Conservation (phyloP, 2,329 filamentous ascomycete species). For the Phyllosticta citriasiana region DNA sequence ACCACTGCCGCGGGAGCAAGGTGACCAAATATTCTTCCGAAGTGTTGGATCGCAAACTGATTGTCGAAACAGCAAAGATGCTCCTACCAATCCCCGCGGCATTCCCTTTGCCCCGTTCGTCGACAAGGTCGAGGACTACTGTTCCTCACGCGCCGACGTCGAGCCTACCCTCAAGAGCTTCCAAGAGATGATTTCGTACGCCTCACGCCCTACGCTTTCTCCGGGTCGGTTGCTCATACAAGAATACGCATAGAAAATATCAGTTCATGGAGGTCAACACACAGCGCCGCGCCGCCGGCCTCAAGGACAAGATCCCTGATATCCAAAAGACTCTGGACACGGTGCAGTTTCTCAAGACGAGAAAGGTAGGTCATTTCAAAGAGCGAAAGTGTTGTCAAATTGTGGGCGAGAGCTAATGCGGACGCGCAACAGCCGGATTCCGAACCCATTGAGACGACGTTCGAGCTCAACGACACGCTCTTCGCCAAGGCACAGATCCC, state of each 20-base stretch:
- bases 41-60: neutral
- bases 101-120: constrained; percentile 80
- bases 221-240: constrained; percentile 12
- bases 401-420: neutral
- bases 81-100: constrained; percentile 64
- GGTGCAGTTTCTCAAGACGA: constrained; percentile 70
- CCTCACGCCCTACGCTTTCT: neutral
- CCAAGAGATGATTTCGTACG: constrained; percentile 86
- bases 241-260: constrained; percentile 63
- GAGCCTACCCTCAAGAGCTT: constrained; percentile 73
- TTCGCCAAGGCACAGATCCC: constrained; percentile 80
- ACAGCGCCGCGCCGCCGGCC: constrained; percentile 66
- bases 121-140: constrained; percentile 82
- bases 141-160: constrained; percentile 66
- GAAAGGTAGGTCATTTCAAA: constrained; percentile 45
- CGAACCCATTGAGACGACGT: constrained; percentile 79
- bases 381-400: neutral
- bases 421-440: constrained; percentile 27
- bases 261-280: constrained; percentile 98
- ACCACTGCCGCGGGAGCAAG: constrained; percentile 18
- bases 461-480: constrained; percentile 92
- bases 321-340: constrained; percentile 94
- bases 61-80: constrained; percentile 29
- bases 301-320: constrained; percentile 93
- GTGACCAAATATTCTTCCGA: constrained; percentile 11